Base-by-base conservation (phyloP, 2,329 filamentous ascomycete species). In the Teratosphaeria epicoccoides region DNA sequence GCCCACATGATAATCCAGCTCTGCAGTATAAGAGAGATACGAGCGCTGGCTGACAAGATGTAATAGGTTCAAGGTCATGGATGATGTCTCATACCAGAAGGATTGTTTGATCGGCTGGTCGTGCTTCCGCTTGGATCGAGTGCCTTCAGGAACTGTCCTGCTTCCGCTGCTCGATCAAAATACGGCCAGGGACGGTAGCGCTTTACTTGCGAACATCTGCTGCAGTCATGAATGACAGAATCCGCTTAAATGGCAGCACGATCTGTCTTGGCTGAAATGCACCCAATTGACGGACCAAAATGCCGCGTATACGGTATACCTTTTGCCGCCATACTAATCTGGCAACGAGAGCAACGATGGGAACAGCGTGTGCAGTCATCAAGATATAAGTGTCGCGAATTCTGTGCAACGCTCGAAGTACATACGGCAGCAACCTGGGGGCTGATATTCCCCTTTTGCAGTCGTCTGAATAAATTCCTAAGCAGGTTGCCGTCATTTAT, bases 71-170 rank as follows among this genome's bases (percentile, higher is more conserved):
- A 88, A 94, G 61, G 76, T 97, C 59, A 85, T 89, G 68, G 88
- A 97, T 66, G 85, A 95, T 59, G 85, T 91, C 68, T 80, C 90
- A 58, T 82, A 84, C 3, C 78, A 79, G 25, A 64, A 64, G 56
- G 89, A 97, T 63, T 79, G 85, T 53, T 69, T 95, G 52, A 84
- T 88, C 10, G 88, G 85, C 2, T 97, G 93, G 93, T 83, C 87
- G 1, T 95, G 89, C 63, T 83, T 95, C 60, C 79, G 89, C 37
- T 78, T 97, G 22, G 89, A 96, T 69, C 79, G 89, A 6, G 68
- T 96, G 53, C 81, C 81, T 54, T 72, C 78, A 28, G 91, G 93
- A 0, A 86, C 87, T 59, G 77, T 89, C 10, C 82, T 95, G 58
- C 74, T 97, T 51, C 85, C 84, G 61, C 71, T 97, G 52, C 75